Evolutionary conservation across 2,329 filamentous ascomycete species (phyloP).

Genomic region (Fusarium sp.): DNA sequence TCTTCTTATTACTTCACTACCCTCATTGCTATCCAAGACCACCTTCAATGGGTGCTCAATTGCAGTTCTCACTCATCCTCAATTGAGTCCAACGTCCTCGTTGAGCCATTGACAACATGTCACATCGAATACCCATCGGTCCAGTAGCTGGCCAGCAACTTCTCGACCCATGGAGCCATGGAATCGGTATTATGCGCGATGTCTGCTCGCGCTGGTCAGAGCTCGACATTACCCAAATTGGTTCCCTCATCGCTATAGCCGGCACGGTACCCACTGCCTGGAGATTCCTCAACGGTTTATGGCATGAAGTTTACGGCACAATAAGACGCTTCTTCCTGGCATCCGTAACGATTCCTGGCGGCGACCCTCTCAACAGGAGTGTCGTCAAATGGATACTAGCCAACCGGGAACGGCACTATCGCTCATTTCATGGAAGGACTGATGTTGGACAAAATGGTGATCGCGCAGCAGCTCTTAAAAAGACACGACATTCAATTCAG

Average conservation of each 20-base stretch:
- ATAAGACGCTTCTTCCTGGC: conserved; percentile 59
- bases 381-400: conserved; percentile 60
- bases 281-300: conserved; percentile 53
- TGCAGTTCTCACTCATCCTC: background rate
- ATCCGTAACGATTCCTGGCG: conserved; percentile 57
- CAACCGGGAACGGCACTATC: conserved; percentile 55
- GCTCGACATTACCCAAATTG: conserved; percentile 60
- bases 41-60: conserved; percentile 24
- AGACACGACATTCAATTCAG: conserved; percentile 56
- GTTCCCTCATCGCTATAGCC: conserved; percentile 59
- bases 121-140: conserved; percentile 42
- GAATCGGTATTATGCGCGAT: conserved; percentile 53
- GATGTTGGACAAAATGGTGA: conserved; percentile 53
- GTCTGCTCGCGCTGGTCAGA: conserved; percentile 57
- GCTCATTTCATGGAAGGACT: conserved; percentile 60
- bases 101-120: conserved; percentile 31
- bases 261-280: conserved; percentile 57
- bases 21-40: background rate
- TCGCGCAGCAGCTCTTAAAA: conserved; percentile 56
- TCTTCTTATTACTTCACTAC: conserved; percentile 12
- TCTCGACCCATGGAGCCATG: conserved; percentile 50
- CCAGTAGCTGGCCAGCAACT: conserved; percentile 34
- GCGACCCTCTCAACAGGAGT: conserved; percentile 60
- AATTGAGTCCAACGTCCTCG: conserved; percentile 4
- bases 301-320: conserved; percentile 56